Base-by-base conservation (phyloP, 805 yeast species). In the Starmerella floris region DNA sequence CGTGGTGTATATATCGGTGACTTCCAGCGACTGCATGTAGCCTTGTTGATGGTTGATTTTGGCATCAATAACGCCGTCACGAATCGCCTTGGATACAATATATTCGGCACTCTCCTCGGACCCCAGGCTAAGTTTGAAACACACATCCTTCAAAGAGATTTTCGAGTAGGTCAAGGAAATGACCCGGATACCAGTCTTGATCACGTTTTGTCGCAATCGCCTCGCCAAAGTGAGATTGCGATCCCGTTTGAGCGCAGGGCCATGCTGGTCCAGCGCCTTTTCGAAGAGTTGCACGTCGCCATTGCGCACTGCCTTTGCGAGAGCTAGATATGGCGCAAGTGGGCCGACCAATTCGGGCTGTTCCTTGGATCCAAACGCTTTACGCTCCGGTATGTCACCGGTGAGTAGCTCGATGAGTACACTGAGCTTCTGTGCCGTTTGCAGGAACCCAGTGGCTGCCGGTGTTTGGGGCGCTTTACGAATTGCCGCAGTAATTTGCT, bases 1-100 rank as follows among this genome's bases (percentile, higher is more conserved):
- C 0, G 97, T 84, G 8, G 91, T 79, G 62, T 91, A 91, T 39
- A 87, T 73, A 61, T 91, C 95, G 56, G 76, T 65, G 45, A 83
- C 65, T 61, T 91, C 98, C 53, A 76, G 79, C 30, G 93, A 79
- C 64, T 85, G 87, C 81, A 91, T 87, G 60, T 67, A 87, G 2
- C 96, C 96, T 49, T 74, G 70, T 58, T 83, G 83, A 63, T 87
- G 95, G 60, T 91, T 83, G 53, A 91, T 81, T 42, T 76, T 74
- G 3, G 98, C 97, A 57, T 91, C 97, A 59, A 91, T 83, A 40
- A 91, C 97, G 46, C 95, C 95, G 60, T 91, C 99, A 56, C 95
- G 77, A 45, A 91, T 88, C 22, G 96, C 91, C 67, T 91, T 88
- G 30, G 95, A 83, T 20, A 91, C 95, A 61, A 91, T 85, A 61